phyloP scores from a whole-genome alignment of 495 filamentous ascomycete genomes.

The Talaromyces liani region DNA sequence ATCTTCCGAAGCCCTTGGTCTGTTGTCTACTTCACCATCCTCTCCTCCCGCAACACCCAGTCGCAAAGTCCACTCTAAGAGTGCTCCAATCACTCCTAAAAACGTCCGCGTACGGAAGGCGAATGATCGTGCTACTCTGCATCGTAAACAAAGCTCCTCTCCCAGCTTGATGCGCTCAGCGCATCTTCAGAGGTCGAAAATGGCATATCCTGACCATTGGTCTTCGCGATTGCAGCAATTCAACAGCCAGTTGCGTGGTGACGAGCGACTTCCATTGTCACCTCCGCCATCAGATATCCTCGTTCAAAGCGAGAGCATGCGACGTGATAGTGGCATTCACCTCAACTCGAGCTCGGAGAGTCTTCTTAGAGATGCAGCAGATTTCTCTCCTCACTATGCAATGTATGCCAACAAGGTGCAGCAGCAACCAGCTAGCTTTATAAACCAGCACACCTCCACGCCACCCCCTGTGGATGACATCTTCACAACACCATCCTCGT shows the following conservation, averaged over 20 bases:
- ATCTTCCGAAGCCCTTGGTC: conserved; percentile 15
- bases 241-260: conserved; percentile 18
- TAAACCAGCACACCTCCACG: conserved; percentile 32
- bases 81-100: conserved; percentile 33
- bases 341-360: conserved; percentile 7
- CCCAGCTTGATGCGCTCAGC: conserved; percentile 36
- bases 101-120: conserved; percentile 29
- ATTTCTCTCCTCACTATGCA: conserved; percentile 31
- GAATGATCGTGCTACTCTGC: conserved; percentile 29
- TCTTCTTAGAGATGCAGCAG: conserved; percentile 20
- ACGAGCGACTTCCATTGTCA: conserved; percentile 37
- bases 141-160: conserved; percentile 39
- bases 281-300: conserved; percentile 38
- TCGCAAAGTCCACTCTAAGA: conserved; percentile 25
- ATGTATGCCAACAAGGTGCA: conserved; percentile 29
- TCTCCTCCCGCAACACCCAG: conserved; percentile 37
- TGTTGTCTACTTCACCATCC: conserved; percentile 28
- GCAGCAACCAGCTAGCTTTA: conserved; percentile 30
- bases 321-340: conserved; percentile 16
- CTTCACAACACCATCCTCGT: conserved; percentile 38
- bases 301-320: conserved; percentile 33
- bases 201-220: conserved; percentile 39
- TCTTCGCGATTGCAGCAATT: conserved; percentile 34
- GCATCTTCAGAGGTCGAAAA: conserved; percentile 29
- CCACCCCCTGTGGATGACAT: conserved; percentile 36